phyloP scores from a whole-genome alignment of 768 basidiomycete genomes.

The Phylloporus scabripes region DNA sequence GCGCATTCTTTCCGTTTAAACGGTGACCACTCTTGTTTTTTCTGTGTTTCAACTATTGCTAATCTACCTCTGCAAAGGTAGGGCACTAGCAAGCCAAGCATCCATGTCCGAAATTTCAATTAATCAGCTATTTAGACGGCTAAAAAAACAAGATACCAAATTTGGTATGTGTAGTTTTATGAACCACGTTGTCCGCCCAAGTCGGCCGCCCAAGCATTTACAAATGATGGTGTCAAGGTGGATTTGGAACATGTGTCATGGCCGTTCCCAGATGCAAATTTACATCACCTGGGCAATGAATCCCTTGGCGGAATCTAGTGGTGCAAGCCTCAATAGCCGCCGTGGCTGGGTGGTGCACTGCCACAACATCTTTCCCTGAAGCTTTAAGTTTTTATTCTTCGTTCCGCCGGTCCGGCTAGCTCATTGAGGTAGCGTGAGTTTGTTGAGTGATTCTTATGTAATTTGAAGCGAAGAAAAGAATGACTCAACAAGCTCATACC shows the following conservation, averaged over 20 bases:
- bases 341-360: not conserved
- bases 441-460: no score
- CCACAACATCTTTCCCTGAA: not conserved
- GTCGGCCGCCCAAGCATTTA: not conserved
- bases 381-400: not conserved
- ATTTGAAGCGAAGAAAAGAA: no score
- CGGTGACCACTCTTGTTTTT: not conserved
- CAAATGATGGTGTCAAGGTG: not conserved
- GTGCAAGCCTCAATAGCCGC: not conserved
- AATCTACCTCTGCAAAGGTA: not conserved
- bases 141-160: constrained; percentile 15
- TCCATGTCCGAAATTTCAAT: not conserved
- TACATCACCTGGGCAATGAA: no score
- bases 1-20: not conserved
- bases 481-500: no score
- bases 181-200: not conserved
- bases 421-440: not conserved
- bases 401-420: not conserved
- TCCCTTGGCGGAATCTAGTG: no score
- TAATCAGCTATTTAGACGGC: not conserved
- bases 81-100: not conserved
- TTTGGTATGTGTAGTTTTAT: constrained; percentile 26
- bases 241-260: not conserved
- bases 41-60: not conserved
- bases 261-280: no score